These are phyloP conservation scores for Calonectria crousiana DNA, from an alignment of 2,329 filamentous ascomycete genomes.

Conservation along the genomic window DNA sequence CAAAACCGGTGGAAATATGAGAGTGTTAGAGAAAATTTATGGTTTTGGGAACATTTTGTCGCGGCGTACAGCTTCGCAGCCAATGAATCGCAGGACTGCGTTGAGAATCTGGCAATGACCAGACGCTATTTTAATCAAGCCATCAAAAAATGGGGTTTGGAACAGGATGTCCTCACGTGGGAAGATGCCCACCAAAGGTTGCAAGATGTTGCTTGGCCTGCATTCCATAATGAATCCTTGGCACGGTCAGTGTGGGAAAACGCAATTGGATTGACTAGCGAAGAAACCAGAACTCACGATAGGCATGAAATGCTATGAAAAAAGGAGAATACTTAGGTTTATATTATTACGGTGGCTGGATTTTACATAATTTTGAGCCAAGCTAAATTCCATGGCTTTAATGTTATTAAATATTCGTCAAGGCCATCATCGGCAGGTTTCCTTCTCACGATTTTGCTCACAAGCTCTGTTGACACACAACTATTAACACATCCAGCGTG, in stretches of 20 bases:
- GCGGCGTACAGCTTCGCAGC: neutral
- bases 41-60: conserved; percentile 1
- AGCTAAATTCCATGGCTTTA: neutral
- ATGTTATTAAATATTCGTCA: neutral
- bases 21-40: neutral
- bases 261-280: neutral
- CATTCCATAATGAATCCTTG: neutral
- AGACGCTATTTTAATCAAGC: neutral
- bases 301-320: neutral
- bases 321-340: neutral
- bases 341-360: neutral
- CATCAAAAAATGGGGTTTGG: neutral
- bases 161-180: neutral
- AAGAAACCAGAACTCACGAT: neutral
- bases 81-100: neutral
- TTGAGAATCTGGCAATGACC: neutral
- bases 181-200: neutral
- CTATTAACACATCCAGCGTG: no score
- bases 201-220: neutral
- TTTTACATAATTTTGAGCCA: neutral
- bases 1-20: neutral
- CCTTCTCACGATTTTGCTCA: no score
- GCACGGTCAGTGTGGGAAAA: neutral
- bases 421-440: neutral
- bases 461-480: no score